Conservation (phyloP, 768 basidiomycete genomes). For the Macrolepiota dolichaula region DNA sequence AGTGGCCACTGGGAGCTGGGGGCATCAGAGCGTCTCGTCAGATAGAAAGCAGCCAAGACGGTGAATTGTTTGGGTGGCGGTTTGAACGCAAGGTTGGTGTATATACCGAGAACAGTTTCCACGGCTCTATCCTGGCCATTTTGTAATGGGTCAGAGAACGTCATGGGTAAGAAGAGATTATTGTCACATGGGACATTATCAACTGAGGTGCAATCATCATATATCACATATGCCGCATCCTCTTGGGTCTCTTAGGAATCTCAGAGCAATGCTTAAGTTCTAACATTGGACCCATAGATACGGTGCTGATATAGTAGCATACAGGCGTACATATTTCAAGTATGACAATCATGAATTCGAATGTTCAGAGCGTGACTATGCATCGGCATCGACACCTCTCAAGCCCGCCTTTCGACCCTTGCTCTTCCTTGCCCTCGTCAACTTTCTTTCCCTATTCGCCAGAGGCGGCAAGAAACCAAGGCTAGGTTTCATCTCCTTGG, state of each 20-base stretch:
- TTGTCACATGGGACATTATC: too few relatives aligned
- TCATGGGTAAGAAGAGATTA: neutral
- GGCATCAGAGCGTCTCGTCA: conserved; percentile 19
- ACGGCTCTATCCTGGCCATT: conserved; percentile 17
- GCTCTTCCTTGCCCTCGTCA: conserved; percentile 37
- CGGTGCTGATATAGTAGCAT: neutral
- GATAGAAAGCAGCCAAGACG: conserved; percentile 57
- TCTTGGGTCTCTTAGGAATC: too few relatives aligned
- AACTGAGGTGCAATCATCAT: too few relatives aligned
- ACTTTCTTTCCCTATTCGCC: conserved; percentile 27
- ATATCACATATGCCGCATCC: neutral
- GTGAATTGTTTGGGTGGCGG: conserved; percentile 61
- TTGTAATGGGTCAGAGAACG: neutral
- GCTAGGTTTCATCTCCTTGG: conserved; percentile 30
- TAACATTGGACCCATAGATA: neutral
- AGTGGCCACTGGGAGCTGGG: neutral
- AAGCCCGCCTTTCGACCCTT: conserved; percentile 37
- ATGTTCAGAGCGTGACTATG: conserved; percentile 1
- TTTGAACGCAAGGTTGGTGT: conserved; percentile 41
- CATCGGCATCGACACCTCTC: conserved; percentile 33
- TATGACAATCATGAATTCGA: neutral
- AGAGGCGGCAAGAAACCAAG: conserved; percentile 49
- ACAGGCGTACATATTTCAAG: neutral
- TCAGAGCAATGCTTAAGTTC: too few relatives aligned
- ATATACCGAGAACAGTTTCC: conserved; percentile 36